Conservation (phyloP, 768 basidiomycete species). For the Grammothele lineata region DNA sequence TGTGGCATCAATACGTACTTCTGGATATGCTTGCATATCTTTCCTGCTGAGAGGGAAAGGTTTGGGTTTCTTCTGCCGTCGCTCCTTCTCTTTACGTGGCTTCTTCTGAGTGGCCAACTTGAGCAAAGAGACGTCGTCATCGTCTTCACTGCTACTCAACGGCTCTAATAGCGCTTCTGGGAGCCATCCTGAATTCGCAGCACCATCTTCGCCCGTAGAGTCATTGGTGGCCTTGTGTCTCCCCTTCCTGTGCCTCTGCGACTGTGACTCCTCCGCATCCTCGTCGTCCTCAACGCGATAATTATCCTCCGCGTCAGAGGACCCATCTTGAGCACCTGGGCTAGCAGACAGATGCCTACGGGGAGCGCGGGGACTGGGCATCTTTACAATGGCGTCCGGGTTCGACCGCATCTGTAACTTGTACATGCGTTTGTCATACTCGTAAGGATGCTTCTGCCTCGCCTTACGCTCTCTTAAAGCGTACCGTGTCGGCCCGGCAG, state of each 20-base stretch:
- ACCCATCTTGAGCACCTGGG: too few relatives aligned
- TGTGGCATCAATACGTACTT: too few relatives aligned
- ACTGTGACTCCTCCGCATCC: slow-evolving; percentile 1
- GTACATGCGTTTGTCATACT: slow-evolving; percentile 50
- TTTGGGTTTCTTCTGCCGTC: background rate
- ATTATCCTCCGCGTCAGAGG: slow-evolving; percentile 5
- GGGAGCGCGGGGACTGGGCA: slow-evolving; percentile 29
- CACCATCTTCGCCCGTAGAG: too few relatives aligned
- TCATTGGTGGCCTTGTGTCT: too few relatives aligned
- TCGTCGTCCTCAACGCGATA: too few relatives aligned
- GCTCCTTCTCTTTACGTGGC: slow-evolving; percentile 1
- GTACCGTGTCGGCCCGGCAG: slow-evolving; percentile 37
- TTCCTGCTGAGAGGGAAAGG: slow-evolving; percentile 14
- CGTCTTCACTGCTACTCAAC: slow-evolving; percentile 8
- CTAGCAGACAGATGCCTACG: too few relatives aligned
- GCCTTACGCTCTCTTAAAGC: slow-evolving; percentile 50
- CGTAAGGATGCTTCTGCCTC: slow-evolving; percentile 60
- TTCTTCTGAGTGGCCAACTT: slow-evolving; percentile 6
- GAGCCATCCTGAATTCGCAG: slow-evolving; percentile 1
- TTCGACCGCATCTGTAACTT: slow-evolving; percentile 43
- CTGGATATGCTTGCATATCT: too few relatives aligned
- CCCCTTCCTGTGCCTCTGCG: too few relatives aligned
- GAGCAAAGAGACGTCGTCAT: slow-evolving; percentile 1
- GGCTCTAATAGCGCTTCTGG: slow-evolving; percentile 7
- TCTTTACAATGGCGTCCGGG: slow-evolving; percentile 67